Evolutionary conservation across 768 basidiomycete species (phyloP), one percentile per base, ranked within the genome.

Genomic region (Hygrophorus pudorinus): DNA sequence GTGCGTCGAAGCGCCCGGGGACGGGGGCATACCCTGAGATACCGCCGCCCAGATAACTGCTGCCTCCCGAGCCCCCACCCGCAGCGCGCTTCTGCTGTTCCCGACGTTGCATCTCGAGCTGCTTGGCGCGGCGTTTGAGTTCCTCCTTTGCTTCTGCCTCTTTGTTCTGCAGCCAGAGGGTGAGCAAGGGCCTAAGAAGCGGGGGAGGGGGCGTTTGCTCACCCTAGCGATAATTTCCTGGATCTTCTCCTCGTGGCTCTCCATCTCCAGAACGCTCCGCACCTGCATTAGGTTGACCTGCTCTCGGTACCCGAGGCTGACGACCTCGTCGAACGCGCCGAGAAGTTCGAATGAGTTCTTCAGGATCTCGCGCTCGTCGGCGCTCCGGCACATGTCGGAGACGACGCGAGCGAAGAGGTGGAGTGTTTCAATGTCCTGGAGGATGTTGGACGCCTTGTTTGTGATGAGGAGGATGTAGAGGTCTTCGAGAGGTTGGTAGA

Each of bases 61-160:
- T 68, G 12, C 74, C 65, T 11, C 71, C 68, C 4, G 66, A 71
- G 7, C 71, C 72, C 21, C 70, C 59, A 44, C 59, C 56, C 6
- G 75, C 78, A 3, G 81, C 66, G 16, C 90, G 82, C 48, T 79
- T 73, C 52, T 94, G 90, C 60, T 93, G 90, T 59, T 99, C 94
- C 28, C 93, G 74, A 33, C 94, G 80, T 58, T 98, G 96, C 81
- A 96, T 87, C 63, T 99, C 96, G 49, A 99, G 79, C 57, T 97
- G 92, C 60, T 96, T 96, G 0, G 96, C 93, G 24, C 94, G 84
- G 32, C 96, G 81, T 62, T 98, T 98, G 58, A 99, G 83, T 57
- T 97, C 94, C 60, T 99, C 96, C 60, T 99, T 99, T 2, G 94
- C 96, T 57, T 99, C 96, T 5, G 91, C 91, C 65, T 99, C 96